Evolutionary conservation across 805 yeast genomes (phyloP), one percentile per base, ranked within the genome.

Genomic region (Cyberlindnera suaveolens): DNA sequence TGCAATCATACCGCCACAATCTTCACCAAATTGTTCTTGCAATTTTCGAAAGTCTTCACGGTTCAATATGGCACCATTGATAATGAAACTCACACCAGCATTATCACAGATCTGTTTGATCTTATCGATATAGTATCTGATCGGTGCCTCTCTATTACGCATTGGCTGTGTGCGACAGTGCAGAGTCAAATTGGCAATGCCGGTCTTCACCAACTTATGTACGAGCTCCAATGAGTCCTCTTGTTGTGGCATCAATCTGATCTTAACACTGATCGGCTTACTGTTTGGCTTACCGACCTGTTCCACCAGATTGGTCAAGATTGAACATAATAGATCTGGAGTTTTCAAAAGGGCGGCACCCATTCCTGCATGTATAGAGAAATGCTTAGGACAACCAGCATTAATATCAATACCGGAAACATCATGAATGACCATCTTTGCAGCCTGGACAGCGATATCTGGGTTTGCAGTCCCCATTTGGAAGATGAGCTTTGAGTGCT

Each of bases 371-470:
- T 93, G 99, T 3, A 89, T 74, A 1, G 95, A 85, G 57, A 93
- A 93, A 52, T 89, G 97, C 61, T 91, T 93, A 3, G 99, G 99
- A 65, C 99, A 93, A 5, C 99, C 99, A 26, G 96, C 88, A 62
- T 93, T 93, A 45, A 93, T 73, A 60, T 93, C 99, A 5, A 93
- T 84, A 8, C 95, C 98, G 49, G 79, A 89, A 3, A 93, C 98
- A 62, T 93, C 98, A 1, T 70, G 58, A 8, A 90, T 87, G 3
- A 93, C 85, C 35, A 82, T 71, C 41, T 74, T 66, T 0, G 96
- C 97, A 1, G 97, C 99, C 47, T 82, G 68, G 1, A 89, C 96
- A 0, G 99, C 99, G 17, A 89, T 64, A 0, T 78, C 82, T 1
- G 98, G 80, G 48, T 80, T 74, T 0, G 96, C 74, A 0, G 96